These are phyloP conservation scores for Pythium sp. DNA, from an alignment of 352 stramenopile species.

Conservation along the genomic window DNA sequence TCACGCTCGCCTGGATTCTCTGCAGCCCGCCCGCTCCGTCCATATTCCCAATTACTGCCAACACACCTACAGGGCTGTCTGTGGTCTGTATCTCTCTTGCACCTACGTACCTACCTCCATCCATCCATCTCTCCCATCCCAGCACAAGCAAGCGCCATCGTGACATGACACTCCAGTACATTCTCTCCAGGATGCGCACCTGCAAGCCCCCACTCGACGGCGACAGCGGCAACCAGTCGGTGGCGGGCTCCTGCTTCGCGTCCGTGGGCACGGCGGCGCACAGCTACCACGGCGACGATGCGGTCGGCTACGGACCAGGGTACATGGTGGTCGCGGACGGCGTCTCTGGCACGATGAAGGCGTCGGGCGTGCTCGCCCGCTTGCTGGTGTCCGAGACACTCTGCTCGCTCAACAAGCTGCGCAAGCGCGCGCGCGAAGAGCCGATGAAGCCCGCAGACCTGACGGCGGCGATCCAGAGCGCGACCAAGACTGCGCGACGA, in stretches of 20 bases:
- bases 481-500: conserved; percentile 73
- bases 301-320: conserved; percentile 75
- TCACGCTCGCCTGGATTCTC: conserved; percentile 8
- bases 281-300: conserved; percentile 84
- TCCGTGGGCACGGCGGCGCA: conserved; percentile 76
- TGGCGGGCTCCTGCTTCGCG: conserved; percentile 42
- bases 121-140: background rate
- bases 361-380: conserved; percentile 72
- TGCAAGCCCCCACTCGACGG: conserved; percentile 57
- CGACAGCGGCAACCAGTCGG: conserved; percentile 10
- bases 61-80: background rate
- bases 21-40: background rate
- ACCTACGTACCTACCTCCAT: background rate
- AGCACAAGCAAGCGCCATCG: background rate
- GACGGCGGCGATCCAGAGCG: conserved; percentile 56
- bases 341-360: conserved; percentile 84
- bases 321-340: conserved; percentile 88
- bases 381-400: conserved; percentile 81
- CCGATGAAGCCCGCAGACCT: conserved; percentile 63
- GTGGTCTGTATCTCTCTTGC: background rate
- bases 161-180: conserved; percentile 37
- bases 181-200: conserved; percentile 72
- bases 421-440: conserved; percentile 54
- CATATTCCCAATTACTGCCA: background rate
- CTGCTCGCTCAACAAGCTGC: conserved; percentile 59